These are phyloP conservation scores for Lachancea sp. DNA, from an alignment of 805 yeast genomes.

Conservation along the genomic window DNA sequence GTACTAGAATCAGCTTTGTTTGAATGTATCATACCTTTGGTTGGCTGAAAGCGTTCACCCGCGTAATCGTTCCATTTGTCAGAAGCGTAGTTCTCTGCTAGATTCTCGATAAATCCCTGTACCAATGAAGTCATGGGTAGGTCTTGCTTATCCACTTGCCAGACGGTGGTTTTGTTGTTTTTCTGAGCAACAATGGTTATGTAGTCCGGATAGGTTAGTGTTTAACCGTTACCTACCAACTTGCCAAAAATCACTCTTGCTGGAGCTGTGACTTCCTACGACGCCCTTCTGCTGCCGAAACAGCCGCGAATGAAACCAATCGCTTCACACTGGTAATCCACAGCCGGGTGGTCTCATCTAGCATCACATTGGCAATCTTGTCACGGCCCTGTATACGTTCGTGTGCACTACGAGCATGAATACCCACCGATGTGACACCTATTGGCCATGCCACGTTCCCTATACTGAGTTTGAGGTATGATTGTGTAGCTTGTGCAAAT, in stretches of 20 bases:
- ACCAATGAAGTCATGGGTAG: conserved; percentile 5
- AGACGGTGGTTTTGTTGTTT: not conserved
- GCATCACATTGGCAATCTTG: conserved; percentile 62
- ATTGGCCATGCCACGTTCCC: conserved; percentile 94
- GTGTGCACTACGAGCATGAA: conserved; percentile 67
- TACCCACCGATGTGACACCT: conserved; percentile 73
- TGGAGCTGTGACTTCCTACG: conserved; percentile 6
- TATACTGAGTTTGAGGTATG: conserved; percentile 67
- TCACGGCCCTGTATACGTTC: conserved; percentile 44
- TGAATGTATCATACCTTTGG: conserved; percentile 11
- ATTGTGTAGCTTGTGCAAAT: conserved; percentile 38
- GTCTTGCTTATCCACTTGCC: not conserved
- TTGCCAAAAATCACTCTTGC: conserved; percentile 2
- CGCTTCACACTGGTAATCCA: conserved; percentile 78
- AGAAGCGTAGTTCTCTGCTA: conserved; percentile 6
- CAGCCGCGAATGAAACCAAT: conserved; percentile 47
- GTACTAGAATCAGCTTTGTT: not conserved
- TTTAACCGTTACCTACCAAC: not conserved
- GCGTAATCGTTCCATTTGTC: conserved; percentile 24
- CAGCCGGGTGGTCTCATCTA: conserved; percentile 62
- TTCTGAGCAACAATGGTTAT: not conserved
- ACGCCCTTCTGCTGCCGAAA: conserved; percentile 7
- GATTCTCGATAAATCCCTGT: conserved; percentile 12
- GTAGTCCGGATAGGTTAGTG: not conserved
- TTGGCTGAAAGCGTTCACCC: conserved; percentile 29